These are phyloP conservation scores for Euphrasia confusa DNA, from an alignment of 257 asterid genomes.

Conservation along the genomic window DNA sequence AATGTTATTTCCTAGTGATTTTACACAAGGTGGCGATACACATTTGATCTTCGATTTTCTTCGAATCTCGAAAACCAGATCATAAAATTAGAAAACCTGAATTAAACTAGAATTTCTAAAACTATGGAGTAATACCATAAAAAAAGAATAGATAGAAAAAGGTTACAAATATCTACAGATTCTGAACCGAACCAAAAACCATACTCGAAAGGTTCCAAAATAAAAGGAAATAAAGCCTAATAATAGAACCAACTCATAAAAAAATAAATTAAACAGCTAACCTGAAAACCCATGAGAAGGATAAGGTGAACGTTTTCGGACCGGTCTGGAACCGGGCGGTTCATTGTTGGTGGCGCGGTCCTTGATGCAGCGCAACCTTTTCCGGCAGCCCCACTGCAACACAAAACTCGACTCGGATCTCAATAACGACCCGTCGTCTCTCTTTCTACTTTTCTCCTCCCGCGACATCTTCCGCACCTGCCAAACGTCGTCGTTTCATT, in stretches of 20 bases:
- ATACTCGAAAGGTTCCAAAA: background rate
- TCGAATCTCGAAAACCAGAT: no score
- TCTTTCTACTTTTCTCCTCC: slow-evolving; percentile 50
- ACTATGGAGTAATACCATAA: no score
- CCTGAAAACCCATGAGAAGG: slow-evolving; percentile 57
- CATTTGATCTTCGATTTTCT: no score
- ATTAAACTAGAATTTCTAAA: no score
- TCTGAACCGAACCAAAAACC: background rate
- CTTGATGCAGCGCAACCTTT: slow-evolving; percentile 75
- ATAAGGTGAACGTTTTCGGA: slow-evolving; percentile 58
- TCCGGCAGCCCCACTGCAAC: slow-evolving; percentile 86
- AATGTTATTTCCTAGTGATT: no score
- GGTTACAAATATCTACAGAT: background rate
- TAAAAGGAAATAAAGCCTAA: no score
- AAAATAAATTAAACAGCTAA: slow-evolving; percentile 4
- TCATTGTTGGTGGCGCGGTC: slow-evolving; percentile 35
- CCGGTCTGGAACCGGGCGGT: slow-evolving; percentile 39
- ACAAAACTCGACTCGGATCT: slow-evolving; percentile 68
- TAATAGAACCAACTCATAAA: background rate
- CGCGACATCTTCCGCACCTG: slow-evolving; percentile 29
- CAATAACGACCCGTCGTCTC: slow-evolving; percentile 38
- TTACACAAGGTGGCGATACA: no score
- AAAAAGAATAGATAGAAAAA: background rate
- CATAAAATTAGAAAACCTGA: no score
- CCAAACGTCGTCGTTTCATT: slow-evolving; percentile 18